phyloP scores from a whole-genome alignment of 257 asterid genomes.

The Lantana camara region DNA sequence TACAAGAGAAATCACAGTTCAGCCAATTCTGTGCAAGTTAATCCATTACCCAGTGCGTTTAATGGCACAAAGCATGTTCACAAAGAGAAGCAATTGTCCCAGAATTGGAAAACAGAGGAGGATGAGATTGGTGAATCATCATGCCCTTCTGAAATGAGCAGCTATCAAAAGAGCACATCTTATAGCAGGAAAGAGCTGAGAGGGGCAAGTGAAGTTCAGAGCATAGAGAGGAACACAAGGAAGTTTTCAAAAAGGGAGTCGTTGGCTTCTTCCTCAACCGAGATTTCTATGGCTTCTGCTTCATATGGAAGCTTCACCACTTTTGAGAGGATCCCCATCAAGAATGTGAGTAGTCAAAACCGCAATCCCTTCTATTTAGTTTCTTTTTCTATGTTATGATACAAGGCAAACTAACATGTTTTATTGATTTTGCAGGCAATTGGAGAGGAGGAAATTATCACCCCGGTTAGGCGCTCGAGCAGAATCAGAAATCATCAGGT shows the following conservation, averaged over 20 bases:
- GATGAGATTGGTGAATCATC: slow-evolving; percentile 42
- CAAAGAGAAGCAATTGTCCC: slow-evolving; percentile 38
- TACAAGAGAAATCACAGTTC: slow-evolving; percentile 24
- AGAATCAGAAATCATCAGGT: slow-evolving; percentile 60
- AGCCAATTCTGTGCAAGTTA: slow-evolving; percentile 1
- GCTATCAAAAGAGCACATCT: slow-evolving; percentile 49
- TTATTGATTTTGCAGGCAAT: slow-evolving; percentile 43
- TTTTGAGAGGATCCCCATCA: slow-evolving; percentile 67
- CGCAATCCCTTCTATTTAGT: not conserved
- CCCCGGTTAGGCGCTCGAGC: slow-evolving; percentile 96
- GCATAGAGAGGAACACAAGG: slow-evolving; percentile 42
- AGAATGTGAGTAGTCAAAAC: slow-evolving; percentile 55
- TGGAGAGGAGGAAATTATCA: slow-evolving; percentile 73
- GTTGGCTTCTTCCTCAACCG: slow-evolving; percentile 62
- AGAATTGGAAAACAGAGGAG: slow-evolving; percentile 38
- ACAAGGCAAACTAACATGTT: not conserved
- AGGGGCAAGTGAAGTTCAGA: slow-evolving; percentile 50
- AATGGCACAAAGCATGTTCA: not conserved
- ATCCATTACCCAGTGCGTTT: slow-evolving; percentile 5
- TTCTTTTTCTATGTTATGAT: not conserved
- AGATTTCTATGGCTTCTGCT: slow-evolving; percentile 45
- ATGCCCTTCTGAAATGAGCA: slow-evolving; percentile 76
- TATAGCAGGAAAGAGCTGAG: slow-evolving; percentile 30
- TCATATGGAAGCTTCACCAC: slow-evolving; percentile 98
- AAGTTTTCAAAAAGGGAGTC: slow-evolving; percentile 58